phyloP scores from a whole-genome alignment of 441 rosid species.

The Manihot esculenta region DNA sequence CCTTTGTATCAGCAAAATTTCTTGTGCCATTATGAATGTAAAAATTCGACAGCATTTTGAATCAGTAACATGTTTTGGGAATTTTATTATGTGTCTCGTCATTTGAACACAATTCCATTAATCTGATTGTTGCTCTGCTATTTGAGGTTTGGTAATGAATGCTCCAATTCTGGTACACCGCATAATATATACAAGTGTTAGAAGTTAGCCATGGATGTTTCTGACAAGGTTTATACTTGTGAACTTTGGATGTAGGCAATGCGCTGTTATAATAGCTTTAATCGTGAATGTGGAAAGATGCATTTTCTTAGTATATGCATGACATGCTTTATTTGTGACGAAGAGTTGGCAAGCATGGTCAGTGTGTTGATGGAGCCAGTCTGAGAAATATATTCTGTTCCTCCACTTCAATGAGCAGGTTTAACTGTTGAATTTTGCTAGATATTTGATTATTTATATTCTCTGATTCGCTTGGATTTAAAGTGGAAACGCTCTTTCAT shows the following conservation, averaged over 20 bases:
- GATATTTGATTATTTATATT: too few species aligned
- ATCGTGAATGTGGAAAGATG: background rate
- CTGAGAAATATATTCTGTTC: too few species aligned
- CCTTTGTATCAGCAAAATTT: conserved; percentile 16
- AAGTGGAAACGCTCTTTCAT: too few species aligned
- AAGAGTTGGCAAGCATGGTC: too few species aligned
- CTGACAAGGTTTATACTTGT: background rate
- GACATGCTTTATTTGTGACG: too few species aligned
- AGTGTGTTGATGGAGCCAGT: too few species aligned
- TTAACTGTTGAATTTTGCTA: too few species aligned
- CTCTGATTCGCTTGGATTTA: too few species aligned
- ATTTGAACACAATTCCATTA: conserved; percentile 9
- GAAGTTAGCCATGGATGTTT: background rate
- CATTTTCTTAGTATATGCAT: background rate
- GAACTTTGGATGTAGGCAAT: background rate
- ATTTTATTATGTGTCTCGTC: conserved; percentile 9
- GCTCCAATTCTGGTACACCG: background rate
- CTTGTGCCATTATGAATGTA: conserved; percentile 37
- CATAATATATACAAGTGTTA: background rate
- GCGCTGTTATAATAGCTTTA: background rate
- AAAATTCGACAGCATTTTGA: conserved; percentile 14
- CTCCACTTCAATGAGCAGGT: too few species aligned
- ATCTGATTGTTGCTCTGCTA: background rate
- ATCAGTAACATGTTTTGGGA: too few species aligned
- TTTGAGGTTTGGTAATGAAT: background rate